Conservation (phyloP, 2,329 filamentous ascomycete species). For the Raffaelea deltoideospora region DNA sequence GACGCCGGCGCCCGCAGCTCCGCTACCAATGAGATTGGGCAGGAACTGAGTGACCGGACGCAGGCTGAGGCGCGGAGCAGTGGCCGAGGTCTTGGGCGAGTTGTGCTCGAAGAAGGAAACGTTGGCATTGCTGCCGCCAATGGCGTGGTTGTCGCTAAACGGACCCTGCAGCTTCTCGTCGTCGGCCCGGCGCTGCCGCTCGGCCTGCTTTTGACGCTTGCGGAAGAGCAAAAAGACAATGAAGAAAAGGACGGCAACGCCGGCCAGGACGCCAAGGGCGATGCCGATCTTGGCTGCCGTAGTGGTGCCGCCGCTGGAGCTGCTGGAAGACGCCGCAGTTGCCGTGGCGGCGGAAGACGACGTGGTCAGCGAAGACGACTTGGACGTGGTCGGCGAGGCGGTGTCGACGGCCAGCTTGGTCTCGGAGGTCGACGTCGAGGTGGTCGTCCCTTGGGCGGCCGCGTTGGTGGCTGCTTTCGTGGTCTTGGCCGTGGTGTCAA, state of each 20-base stretch:
- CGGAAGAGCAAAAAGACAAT: conserved; percentile 58
- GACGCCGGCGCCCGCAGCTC: conserved; percentile 10
- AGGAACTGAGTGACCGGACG: conserved; percentile 75
- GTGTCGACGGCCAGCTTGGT: conserved; percentile 6
- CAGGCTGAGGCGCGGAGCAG: conserved; percentile 68
- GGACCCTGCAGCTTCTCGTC: conserved; percentile 48
- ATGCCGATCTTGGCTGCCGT: conserved; percentile 59
- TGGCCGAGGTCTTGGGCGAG: conserved; percentile 29
- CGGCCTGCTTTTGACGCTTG: conserved; percentile 51
- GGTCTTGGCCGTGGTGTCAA: background rate
- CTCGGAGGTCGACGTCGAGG: conserved; percentile 1
- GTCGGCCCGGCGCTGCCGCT: conserved; percentile 31
- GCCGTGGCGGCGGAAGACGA: background rate
- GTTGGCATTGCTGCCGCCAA: background rate
- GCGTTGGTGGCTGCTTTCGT: background rate
- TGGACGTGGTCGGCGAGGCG: background rate
- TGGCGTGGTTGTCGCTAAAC: conserved; percentile 15
- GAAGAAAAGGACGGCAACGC: conserved; percentile 50
- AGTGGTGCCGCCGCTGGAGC: conserved; percentile 1
- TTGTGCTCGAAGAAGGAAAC: conserved; percentile 1
- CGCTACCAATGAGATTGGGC: conserved; percentile 40
- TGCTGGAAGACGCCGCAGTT: background rate
- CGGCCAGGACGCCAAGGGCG: conserved; percentile 64
- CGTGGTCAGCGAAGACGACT: background rate
- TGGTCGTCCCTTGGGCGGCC: background rate